Percentiles rank a stretch among this genome's conserved stretches.
Evolutionary conservation across 2,329 filamentous ascomycete species (phyloP).

Genomic region (Epichloe brachyelytri): DNA sequence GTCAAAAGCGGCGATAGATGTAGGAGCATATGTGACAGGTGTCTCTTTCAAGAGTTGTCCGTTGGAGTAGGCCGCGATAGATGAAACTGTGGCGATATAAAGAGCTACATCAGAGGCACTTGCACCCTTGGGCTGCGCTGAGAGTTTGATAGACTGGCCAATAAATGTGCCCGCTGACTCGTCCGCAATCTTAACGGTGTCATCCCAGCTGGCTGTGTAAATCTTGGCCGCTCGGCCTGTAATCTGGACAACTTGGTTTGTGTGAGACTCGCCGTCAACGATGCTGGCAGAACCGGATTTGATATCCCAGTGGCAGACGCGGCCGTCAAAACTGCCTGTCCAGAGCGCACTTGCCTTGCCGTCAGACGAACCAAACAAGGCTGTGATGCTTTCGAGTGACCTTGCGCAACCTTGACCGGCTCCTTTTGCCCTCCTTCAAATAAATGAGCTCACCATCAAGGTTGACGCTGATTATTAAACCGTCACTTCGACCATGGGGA

Average conservation of each 20-base stretch:
- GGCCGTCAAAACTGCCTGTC: slow-evolving; percentile 87
- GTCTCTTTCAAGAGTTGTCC: slow-evolving; percentile 47
- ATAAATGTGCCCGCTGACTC: slow-evolving; percentile 62
- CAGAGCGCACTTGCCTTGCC: slow-evolving; percentile 54
- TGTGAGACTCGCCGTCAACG: slow-evolving; percentile 70
- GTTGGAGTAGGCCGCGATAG: slow-evolving; percentile 42
- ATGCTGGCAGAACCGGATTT: slow-evolving; percentile 52
- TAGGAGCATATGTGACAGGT: slow-evolving; percentile 51
- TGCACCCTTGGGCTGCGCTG: slow-evolving; percentile 70
- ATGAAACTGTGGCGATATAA: slow-evolving; percentile 43
- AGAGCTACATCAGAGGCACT: slow-evolving; percentile 38
- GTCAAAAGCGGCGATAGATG: slow-evolving; percentile 57
- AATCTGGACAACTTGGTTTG: slow-evolving; percentile 75
- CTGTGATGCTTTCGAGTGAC: slow-evolving; percentile 88
- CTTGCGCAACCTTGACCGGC: slow-evolving; percentile 62
- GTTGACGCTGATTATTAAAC: slow-evolving; percentile 79
- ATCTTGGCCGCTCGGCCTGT: slow-evolving; percentile 47
- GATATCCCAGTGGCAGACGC: slow-evolving; percentile 74
- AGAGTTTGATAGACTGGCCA: slow-evolving; percentile 52
- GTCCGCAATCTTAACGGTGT: slow-evolving; percentile 71
- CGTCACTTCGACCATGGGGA: slow-evolving; percentile 70
- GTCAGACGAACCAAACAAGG: slow-evolving; percentile 37
- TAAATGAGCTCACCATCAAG: slow-evolving; percentile 86
- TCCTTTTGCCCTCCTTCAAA: slow-evolving; percentile 58
- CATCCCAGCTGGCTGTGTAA: slow-evolving; percentile 92